phyloP scores from a whole-genome alignment of 352 stramenopile species.

The Phytophthora pini region DNA sequence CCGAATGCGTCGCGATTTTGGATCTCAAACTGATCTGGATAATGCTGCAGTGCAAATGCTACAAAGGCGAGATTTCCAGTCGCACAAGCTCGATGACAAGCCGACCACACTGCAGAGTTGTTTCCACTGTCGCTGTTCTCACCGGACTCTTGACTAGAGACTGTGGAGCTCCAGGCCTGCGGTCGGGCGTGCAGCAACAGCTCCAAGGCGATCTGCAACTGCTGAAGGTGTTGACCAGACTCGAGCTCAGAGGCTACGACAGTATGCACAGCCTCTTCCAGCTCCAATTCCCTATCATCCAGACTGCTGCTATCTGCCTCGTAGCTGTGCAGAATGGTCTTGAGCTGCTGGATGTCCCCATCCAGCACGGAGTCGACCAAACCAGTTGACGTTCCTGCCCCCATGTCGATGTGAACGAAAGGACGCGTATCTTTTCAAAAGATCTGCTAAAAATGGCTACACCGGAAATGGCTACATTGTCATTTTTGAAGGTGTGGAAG shows the following conservation, averaged over 20 bases:
- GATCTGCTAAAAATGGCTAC: conserved; percentile 22
- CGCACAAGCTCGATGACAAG: conserved; percentile 61
- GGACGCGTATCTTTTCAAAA: conserved; percentile 34
- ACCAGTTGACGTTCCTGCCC: conserved; percentile 21
- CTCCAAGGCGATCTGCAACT: conserved; percentile 68
- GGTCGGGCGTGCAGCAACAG: conserved; percentile 52
- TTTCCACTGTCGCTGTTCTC: conserved; percentile 21
- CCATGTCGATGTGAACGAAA: conserved; percentile 28
- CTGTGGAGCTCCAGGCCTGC: conserved; percentile 39
- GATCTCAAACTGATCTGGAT: conserved; percentile 32
- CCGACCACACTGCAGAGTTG: conserved; percentile 56
- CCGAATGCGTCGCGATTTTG: conserved; percentile 60
- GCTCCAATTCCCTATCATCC: conserved; percentile 35
- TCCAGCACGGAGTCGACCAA: conserved; percentile 64
- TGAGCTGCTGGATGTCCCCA: conserved; percentile 59
- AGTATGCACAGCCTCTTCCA: conserved; percentile 66
- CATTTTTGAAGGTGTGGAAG: background rate
- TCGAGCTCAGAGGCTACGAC: conserved; percentile 62
- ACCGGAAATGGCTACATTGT: conserved; percentile 25
- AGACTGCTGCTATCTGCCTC: background rate
- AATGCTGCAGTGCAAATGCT: conserved; percentile 53
- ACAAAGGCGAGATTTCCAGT: conserved; percentile 68
- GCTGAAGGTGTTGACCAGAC: conserved; percentile 65
- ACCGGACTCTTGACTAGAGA: conserved; percentile 7
- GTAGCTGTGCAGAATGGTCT: conserved; percentile 41